Base-by-base conservation (phyloP, 164 flowering plant genomes). In the Annona cherimola region DNA sequence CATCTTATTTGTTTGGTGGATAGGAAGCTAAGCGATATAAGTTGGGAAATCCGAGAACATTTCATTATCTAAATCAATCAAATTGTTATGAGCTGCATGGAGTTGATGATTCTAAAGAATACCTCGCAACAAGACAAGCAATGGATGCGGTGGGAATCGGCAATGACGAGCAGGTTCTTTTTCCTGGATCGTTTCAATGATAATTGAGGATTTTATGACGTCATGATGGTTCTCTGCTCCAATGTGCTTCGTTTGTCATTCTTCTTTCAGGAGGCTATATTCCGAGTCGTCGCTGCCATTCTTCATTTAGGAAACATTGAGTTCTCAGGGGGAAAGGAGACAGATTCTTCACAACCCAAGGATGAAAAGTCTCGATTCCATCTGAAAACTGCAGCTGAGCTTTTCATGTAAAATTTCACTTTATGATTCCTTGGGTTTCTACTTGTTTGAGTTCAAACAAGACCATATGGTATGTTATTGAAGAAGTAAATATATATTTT, bases 281-380 rank as follows among this genome's bases (percentile, higher is more conserved):
- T 12, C 69, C 84, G 91, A 73, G 88, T 90, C 76, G 89, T 92
- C 75, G 95, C 97, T 77, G 95, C 97, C 44, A 76, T 92, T 75
- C 94, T 92, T 40, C 97, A 92, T 85, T 77, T 92, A 73, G 97
- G 97, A 26, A 92, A 92, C 76, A 76, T 92, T 66, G 91, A 90
- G 64, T 92, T 92, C 79, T 82, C 71, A 16, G 90, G 90, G 79
- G 95, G 92, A 16, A 68, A 79, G 44, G 95, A 90, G 74, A 44
- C 70, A 43, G 97, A 92, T 82, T 88, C 95, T 68, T 89, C 97
- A 54, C 81, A 84, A 77, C 95, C 97, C 20, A 90, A 89, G 81
- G 90, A 90, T 83, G 91, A 89, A 44, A 84, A 83, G 73, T 86
- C 97, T 66, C 71, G 77, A 73, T 88, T 86, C 78, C 97, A 90